Conservation (phyloP, 441 rosid species). For the Pelargonium citronellum region DNA sequence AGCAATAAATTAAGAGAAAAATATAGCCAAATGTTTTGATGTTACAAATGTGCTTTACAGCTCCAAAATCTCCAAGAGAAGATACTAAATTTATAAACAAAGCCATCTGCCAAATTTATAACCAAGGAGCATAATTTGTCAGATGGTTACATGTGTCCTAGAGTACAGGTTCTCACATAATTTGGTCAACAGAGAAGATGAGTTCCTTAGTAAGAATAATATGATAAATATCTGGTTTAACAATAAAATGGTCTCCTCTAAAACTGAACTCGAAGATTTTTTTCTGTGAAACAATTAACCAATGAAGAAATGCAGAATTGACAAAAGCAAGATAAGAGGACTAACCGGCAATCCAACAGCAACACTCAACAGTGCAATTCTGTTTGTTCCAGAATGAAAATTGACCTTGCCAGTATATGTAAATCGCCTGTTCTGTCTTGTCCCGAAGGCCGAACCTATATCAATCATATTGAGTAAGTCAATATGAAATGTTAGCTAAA, state of each 20-base stretch:
- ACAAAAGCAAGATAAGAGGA: constrained; percentile 17
- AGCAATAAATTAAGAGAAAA: constrained; percentile 2
- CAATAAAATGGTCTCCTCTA: neutral
- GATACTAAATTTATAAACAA: neutral
- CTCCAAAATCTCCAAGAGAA: neutral
- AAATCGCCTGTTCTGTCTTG: constrained; percentile 70
- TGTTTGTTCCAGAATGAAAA: constrained; percentile 72
- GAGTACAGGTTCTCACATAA: neutral
- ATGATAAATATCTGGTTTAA: neutral
- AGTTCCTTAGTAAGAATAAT: neutral
- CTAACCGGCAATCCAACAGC: constrained; percentile 93
- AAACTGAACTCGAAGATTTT: neutral
- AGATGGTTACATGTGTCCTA: neutral
- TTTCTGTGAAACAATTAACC: neutral
- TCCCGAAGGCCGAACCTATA: constrained; percentile 82
- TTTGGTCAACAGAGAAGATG: neutral
- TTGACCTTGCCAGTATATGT: constrained; percentile 70
- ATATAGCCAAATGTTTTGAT: neutral
- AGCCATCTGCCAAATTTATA: neutral
- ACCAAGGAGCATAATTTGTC: neutral
- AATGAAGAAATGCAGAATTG: neutral
- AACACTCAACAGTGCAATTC: constrained; percentile 81
- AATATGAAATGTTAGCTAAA: constrained; percentile 2
- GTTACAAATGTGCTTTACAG: neutral
- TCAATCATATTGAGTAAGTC: neutral